Base-by-base conservation (phyloP, 1,284 basidiomycete genomes). In the Leccinum ponderosum region DNA sequence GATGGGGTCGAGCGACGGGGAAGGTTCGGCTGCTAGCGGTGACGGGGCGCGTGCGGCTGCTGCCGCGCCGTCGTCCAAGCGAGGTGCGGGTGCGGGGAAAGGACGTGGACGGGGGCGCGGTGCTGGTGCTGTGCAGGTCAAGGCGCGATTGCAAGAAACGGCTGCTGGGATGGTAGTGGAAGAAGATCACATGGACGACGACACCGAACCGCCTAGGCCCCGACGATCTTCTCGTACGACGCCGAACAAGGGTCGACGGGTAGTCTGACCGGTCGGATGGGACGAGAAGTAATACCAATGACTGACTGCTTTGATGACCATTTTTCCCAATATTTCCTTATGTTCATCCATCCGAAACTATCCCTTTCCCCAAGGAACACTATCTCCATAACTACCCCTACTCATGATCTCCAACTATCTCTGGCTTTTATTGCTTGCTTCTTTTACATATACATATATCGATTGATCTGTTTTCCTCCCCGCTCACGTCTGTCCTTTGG, bases 111-210 rank as follows among this genome's bases (percentile, higher is more conserved):
- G 63, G 0, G 72, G 64, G 12, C 63, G 66, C 6, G 66, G 58
- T 52, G 60, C 42, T 20, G 66, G 58, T 53, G 60, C 42, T 54
- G 48, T 55, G 15, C 60, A 67, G 20, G 27, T 63, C 29, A 67
- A 62, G 55, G 58, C 65, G 9, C 65, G 60, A n/a, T 63, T 70
- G 50, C 63, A 72, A 48, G 73, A 75, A 39, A 69, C 62, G n/a
- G 73, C 61, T 20, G 62, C 7, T 27, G 73, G 33, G 2, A 71
- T 73, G 74, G 47, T 58, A 2, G 64, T 75, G n/a, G 72, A 71
- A 31, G 74, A 73, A 42, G 73, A 73, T n/a, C 70, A 73, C 33
- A 37, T 62, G 55, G 57, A 65, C 12, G 74, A 76, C 3, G 65
- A 56, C 14, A 66, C 59, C 3, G 62, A 64, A n/a, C 65, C 69